Evolutionary conservation across 2,329 filamentous ascomycete genomes (phyloP).

Genomic region (Madurella mycetomatis): DNA sequence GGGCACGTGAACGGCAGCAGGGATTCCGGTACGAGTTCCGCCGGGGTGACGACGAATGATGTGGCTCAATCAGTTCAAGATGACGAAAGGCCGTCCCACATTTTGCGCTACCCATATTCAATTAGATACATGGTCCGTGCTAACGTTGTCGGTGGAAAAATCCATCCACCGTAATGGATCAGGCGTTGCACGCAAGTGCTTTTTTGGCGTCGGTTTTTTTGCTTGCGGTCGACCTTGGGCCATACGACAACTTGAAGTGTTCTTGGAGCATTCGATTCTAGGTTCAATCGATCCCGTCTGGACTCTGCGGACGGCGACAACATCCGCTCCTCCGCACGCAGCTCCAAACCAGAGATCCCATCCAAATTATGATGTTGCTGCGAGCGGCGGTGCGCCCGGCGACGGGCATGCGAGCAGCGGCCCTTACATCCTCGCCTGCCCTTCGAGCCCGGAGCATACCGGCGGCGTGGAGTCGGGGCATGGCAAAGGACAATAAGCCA

Average conservation of each 20-base stretch:
- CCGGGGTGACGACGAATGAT: background rate
- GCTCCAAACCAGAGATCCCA: background rate
- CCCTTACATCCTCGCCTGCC: constrained; percentile 28
- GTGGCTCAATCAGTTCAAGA: background rate
- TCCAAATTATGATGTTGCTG: constrained; percentile 34
- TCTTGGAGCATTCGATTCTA: background rate
- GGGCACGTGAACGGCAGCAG: constrained; percentile 18
- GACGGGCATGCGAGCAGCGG: constrained; percentile 28
- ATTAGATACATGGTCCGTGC: constrained; percentile 6
- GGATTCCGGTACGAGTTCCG: background rate
- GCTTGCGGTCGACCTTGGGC: background rate
- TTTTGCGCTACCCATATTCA: background rate
- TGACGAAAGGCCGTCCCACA: constrained; percentile 13
- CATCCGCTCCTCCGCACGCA: background rate
- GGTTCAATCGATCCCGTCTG: background rate
- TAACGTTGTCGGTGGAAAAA: background rate
- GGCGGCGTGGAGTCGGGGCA: constrained; percentile 40
- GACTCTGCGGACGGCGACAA: background rate
- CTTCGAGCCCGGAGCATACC: constrained; percentile 32
- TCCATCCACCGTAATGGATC: background rate
- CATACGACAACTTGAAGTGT: background rate
- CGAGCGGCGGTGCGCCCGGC: constrained; percentile 36
- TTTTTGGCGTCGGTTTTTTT: background rate
- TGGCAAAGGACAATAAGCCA: constrained; percentile 38
- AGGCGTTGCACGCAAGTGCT: background rate